Evolutionary conservation across 2,329 filamentous ascomycete genomes (phyloP), one percentile per base, ranked within the genome.

Genomic region (Incumbomyces delicatus): DNA sequence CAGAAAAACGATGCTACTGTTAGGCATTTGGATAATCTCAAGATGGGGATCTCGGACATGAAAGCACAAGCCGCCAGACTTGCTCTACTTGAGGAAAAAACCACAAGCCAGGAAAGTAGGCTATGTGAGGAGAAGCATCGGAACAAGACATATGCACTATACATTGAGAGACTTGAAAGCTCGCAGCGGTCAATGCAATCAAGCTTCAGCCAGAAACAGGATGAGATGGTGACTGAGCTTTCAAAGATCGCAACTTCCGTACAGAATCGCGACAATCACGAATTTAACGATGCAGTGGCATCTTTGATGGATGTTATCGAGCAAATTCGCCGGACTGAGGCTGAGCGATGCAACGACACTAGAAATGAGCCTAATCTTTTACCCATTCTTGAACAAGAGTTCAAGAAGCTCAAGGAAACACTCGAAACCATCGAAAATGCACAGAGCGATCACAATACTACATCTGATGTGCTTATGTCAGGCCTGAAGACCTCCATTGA

Each of bases 111-210:
- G 34, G 14, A 27, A 12, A 47, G 49, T 2, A 44, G 41, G 17
- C 32, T 53, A 14, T 41, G 36, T 34, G 38, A 36, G 18, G 49
- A 55, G 18, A 46, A 49, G 37, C 44, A 38, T 33, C 49, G 45
- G 29, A 51, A 46, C 32, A 42, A 44, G 35, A 53, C 41, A 34
- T 33, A 51, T 38, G 51, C 53, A 14, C 30, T 41, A 10, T 50
- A 55, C 31, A 52, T 55, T 30, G 51, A 55, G 40, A 44, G 49
- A 14, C 35, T 53, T 29, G 51, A 40, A 34, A 35, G 11, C 11
- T 34, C 14, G n/a, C 41, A 36, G 32, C 32, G 20, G 7, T 17
- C 30, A 11, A 35, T 36, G 30, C 27, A 44, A 20, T 17, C 30
- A 12, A 14, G 41, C 8, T 35, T 44, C 31, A n/a, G 32, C 18